Evolutionary conservation across 2,329 filamentous ascomycete species (phyloP).

Genomic region (Cryphonectria nitschkei): DNA sequence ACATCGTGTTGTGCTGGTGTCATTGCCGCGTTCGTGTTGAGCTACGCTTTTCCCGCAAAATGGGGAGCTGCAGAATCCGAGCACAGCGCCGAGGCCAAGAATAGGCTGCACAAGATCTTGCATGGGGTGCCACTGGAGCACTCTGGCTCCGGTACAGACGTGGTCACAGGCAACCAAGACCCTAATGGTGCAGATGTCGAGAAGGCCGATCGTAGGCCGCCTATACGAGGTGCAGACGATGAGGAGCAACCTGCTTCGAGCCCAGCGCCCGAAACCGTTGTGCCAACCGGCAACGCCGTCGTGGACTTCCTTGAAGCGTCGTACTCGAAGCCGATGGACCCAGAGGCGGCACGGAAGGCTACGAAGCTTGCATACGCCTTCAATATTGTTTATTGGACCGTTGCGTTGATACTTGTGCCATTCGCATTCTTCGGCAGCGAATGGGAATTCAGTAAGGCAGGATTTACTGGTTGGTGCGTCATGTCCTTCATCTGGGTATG

Average conservation of each 20-base stretch:
- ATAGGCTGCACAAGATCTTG: conserved; percentile 37
- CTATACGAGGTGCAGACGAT: not conserved
- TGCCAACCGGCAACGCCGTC: conserved; percentile 44
- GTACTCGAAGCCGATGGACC: conserved; percentile 48
- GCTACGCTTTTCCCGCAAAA: conserved; percentile 40
- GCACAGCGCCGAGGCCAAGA: conserved; percentile 32
- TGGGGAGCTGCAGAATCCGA: conserved; percentile 30
- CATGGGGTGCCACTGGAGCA: conserved; percentile 32
- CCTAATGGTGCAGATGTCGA: conserved; percentile 20
- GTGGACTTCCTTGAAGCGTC: conserved; percentile 45
- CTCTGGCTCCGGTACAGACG: not conserved
- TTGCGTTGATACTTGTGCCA: conserved; percentile 44
- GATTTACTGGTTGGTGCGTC: conserved; percentile 45
- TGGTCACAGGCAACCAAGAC: not conserved
- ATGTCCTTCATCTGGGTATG: conserved; percentile 47
- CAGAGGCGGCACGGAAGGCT: conserved; percentile 40
- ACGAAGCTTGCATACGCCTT: conserved; percentile 42
- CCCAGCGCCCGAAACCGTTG: conserved; percentile 33
- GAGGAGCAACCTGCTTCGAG: conserved; percentile 29
- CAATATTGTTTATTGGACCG: conserved; percentile 40
- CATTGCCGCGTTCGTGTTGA: conserved; percentile 40
- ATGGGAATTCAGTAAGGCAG: conserved; percentile 40
- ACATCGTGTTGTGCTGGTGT: conserved; percentile 41
- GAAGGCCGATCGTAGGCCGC: conserved; percentile 15
- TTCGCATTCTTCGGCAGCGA: conserved; percentile 44